Percentiles rank a stretch among this genome's conserved stretches.
Evolutionary conservation across 169 alveolate species (phyloP).

Genomic region (Cryptosporidium andersoni): DNA sequence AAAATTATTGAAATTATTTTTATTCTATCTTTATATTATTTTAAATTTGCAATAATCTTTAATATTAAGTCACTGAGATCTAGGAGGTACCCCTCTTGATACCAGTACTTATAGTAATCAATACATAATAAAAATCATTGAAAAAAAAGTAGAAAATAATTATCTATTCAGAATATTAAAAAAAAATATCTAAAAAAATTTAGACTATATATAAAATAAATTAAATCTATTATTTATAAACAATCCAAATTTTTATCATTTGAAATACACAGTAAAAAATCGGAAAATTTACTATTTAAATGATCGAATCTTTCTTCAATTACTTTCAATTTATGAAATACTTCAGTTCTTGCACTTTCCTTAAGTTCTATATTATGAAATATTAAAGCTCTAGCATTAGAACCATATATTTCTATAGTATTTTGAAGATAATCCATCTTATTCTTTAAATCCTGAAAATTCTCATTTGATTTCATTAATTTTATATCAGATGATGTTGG

Average conservation of each 20-base stretch:
- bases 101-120: too few relatives aligned
- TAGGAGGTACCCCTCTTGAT: too few relatives aligned
- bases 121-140: too few relatives aligned
- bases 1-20: too few relatives aligned
- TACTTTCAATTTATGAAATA: conserved; percentile 25
- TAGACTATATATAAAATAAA: background rate
- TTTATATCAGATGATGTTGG: background rate
- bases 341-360: conserved; percentile 23
- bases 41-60: too few relatives aligned
- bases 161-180: background rate
- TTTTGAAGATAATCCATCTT: conserved; percentile 57
- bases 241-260: background rate
- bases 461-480: conserved; percentile 28
- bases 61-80: too few relatives aligned
- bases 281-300: conserved; percentile 28
- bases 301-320: conserved; percentile 43
- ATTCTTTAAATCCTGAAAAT: conserved; percentile 20
- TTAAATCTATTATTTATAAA: background rate
- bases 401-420: conserved; percentile 33
- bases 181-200: background rate
- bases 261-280: conserved; percentile 29
- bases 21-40: too few relatives aligned
- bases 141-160: too few relatives aligned
- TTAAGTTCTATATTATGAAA: conserved; percentile 11
- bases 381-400: conserved; percentile 16